phyloP scores from a whole-genome alignment of 2,329 filamentous ascomycete genomes.

The Paraphoma sp. region DNA sequence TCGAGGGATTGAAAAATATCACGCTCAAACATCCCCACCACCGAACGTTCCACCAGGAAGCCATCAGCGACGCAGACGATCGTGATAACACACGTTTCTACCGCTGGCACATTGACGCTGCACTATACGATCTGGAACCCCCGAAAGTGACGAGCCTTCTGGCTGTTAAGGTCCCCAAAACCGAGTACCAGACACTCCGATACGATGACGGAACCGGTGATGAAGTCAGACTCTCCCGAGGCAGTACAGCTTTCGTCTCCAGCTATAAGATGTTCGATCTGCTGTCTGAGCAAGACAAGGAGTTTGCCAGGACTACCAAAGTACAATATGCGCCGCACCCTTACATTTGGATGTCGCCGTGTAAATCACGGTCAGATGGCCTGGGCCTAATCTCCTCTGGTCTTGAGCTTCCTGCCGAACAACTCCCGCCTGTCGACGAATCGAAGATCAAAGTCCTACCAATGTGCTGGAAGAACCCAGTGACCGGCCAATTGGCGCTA shows the following conservation, averaged over 20 bases:
- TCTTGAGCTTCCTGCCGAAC: conserved; percentile 64
- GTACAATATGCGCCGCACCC: conserved; percentile 81
- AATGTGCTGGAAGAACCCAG: conserved; percentile 79
- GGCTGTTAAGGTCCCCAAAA: conserved; percentile 74
- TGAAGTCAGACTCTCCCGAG: conserved; percentile 71
- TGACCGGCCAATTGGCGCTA: conserved; percentile 71
- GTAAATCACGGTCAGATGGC: conserved; percentile 70
- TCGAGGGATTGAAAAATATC: conserved; percentile 74
- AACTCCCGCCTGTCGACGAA: conserved; percentile 70
- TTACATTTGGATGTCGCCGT: conserved; percentile 80
- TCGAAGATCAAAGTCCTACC: conserved; percentile 74
- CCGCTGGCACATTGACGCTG: conserved; percentile 82
- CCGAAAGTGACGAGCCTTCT: conserved; percentile 75
- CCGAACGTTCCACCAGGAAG: conserved; percentile 73
- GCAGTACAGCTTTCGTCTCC: conserved; percentile 77
- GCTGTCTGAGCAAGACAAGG: conserved; percentile 69
- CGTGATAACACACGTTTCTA: conserved; percentile 68
- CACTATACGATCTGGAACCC: conserved; percentile 76
- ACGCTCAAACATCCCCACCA: conserved; percentile 78
- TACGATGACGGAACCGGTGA: conserved; percentile 77
- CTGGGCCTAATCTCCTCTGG: conserved; percentile 74
- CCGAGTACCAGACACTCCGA: conserved; percentile 69
- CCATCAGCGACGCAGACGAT: conserved; percentile 68
- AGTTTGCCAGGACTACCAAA: conserved; percentile 69
- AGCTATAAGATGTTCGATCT: conserved; percentile 74